These are phyloP conservation scores for Camillea tinctor DNA, from an alignment of 2,329 filamentous ascomycete genomes.

Conservation along the genomic window DNA sequence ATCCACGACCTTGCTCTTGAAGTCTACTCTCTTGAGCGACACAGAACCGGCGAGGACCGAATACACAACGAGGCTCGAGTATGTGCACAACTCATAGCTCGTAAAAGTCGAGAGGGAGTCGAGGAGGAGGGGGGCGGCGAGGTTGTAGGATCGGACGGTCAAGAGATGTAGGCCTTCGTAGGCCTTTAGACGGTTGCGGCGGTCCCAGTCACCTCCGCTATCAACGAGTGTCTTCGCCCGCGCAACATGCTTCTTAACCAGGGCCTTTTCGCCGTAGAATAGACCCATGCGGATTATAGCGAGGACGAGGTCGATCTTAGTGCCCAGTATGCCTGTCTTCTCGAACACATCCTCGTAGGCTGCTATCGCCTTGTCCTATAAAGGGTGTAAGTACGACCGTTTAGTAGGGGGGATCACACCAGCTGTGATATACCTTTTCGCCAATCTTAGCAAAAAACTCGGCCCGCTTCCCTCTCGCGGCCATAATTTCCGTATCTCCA, in stretches of 20 bases:
- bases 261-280: conserved; percentile 90
- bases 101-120: conserved; percentile 98
- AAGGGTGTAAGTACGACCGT: conserved; percentile 14
- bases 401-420: background rate
- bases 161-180: conserved; percentile 95
- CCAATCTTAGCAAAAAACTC: conserved; percentile 95
- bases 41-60: conserved; percentile 92
- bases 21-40: conserved; percentile 93
- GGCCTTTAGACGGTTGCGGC: conserved; percentile 95
- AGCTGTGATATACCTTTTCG: conserved; percentile 70
- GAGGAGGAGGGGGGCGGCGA: conserved; percentile 87
- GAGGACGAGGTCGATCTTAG: conserved; percentile 94
- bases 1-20: conserved; percentile 98
- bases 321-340: conserved; percentile 94
- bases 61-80: conserved; percentile 92
- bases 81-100: conserved; percentile 96
- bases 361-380: conserved; percentile 86
- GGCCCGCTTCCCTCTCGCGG: conserved; percentile 88
- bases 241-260: conserved; percentile 92
- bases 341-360: conserved; percentile 92
- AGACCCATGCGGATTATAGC: conserved; percentile 94
- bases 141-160: conserved; percentile 85
- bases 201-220: conserved; percentile 96
- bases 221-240: conserved; percentile 88
- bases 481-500: conserved; percentile 91